A percentile compares a stretch with the other conserved stretches of the same genome.
phyloP scores from a whole-genome alignment of 306 rosid species.

The Malus domestica region DNA sequence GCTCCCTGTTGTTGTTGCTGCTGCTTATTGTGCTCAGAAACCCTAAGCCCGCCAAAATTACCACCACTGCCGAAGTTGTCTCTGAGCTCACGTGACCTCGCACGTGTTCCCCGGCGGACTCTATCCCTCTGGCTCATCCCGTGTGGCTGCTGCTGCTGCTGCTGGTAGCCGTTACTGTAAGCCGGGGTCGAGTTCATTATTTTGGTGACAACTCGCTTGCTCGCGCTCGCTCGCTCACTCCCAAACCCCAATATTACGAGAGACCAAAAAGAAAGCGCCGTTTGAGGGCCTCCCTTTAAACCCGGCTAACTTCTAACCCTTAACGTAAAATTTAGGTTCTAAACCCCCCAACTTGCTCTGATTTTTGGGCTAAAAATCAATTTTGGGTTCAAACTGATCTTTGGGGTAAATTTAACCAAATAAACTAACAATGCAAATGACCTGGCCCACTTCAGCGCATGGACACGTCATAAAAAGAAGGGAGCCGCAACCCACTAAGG shows the following conservation, averaged over 20 bases:
- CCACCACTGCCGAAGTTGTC: constrained; percentile 14
- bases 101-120: constrained; percentile 56
- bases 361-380: too few species aligned
- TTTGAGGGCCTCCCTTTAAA: too few species aligned
- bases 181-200: constrained; percentile 32
- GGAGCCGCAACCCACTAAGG: too few species aligned
- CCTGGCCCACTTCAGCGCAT: too few species aligned
- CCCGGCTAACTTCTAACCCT: too few species aligned
- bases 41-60: constrained; percentile 45
- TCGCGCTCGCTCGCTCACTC: background rate
- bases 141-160: constrained; percentile 8
- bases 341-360: too few species aligned
- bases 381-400: too few species aligned
- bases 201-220: constrained; percentile 4
- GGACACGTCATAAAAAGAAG: too few species aligned
- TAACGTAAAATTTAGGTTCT: too few species aligned
- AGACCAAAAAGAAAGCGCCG: background rate
- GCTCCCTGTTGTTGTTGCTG: constrained; percentile 26
- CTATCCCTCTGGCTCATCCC: constrained; percentile 37
- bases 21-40: constrained; percentile 35
- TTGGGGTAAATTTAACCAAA: too few species aligned
- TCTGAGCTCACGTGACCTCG: constrained; percentile 45
- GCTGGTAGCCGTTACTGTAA: constrained; percentile 40
- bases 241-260: background rate
- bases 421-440: too few species aligned